phyloP scores from a whole-genome alignment of 2,329 filamentous ascomycete species.

The Epichloe aotearoae region DNA sequence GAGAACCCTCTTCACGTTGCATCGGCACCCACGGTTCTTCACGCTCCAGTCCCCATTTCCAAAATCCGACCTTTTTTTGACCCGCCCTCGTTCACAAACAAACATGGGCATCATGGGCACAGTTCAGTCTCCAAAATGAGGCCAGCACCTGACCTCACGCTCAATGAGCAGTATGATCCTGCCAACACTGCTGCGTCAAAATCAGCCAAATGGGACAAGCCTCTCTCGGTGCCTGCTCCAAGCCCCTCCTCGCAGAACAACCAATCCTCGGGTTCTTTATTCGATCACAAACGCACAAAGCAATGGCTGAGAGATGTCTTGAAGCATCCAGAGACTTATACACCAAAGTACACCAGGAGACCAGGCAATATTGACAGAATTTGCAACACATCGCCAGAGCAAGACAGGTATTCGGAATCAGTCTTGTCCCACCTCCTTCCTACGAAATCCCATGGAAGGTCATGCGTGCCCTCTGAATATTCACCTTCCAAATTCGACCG shows the following conservation, averaged over 20 bases:
- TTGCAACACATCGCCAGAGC: slow-evolving; percentile 7
- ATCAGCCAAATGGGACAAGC: neutral
- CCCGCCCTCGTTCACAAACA: neutral
- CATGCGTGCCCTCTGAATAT: slow-evolving; percentile 10
- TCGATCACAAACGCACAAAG: slow-evolving; percentile 21
- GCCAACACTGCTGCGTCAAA: neutral
- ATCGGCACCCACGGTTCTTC: slow-evolving; percentile 4
- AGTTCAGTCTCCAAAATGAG: slow-evolving; percentile 5
- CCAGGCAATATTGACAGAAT: slow-evolving; percentile 8
- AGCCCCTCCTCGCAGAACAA: slow-evolving; percentile 9
- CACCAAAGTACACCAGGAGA: slow-evolving; percentile 16
- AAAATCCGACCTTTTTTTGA: slow-evolving; percentile 9
- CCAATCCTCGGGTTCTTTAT: slow-evolving; percentile 15
- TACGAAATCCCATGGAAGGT: slow-evolving; percentile 8
- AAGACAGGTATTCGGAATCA: slow-evolving; percentile 12
- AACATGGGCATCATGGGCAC: slow-evolving; percentile 1
- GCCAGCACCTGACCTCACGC: neutral
- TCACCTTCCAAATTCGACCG: slow-evolving; percentile 15
- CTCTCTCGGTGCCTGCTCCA: neutral
- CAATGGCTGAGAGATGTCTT: slow-evolving; percentile 22
- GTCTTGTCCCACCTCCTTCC: slow-evolving; percentile 8
- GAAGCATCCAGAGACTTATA: slow-evolving; percentile 13
- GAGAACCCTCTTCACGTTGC: neutral
- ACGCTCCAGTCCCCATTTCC: slow-evolving; percentile 8
- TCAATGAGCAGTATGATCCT: neutral